These are phyloP conservation scores for Fraxinus albicans DNA, from an alignment of 305 asterid species.

Conservation along the genomic window DNA sequence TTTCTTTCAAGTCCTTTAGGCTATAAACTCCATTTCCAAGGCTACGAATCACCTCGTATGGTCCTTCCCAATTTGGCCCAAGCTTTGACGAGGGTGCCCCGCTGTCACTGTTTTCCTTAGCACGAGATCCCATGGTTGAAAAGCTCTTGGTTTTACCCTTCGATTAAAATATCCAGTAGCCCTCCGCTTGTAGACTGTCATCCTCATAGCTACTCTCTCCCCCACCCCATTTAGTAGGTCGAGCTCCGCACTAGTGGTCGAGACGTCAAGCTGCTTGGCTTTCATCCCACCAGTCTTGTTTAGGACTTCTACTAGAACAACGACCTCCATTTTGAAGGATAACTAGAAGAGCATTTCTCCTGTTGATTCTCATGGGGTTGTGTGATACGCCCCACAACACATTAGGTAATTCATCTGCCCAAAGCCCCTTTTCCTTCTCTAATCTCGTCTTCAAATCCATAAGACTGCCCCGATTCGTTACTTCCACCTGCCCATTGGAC, in stretches of 20 bases:
- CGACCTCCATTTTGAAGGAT: background rate
- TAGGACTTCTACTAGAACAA: background rate
- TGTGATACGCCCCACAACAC: background rate
- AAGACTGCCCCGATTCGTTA: too few relatives aligned
- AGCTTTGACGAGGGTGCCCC: too few relatives aligned
- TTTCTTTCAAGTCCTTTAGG: background rate
- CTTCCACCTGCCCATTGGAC: too few relatives aligned
- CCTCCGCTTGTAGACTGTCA: background rate
- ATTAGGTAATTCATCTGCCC: too few relatives aligned
- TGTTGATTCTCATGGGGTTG: background rate
- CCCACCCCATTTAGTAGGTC: background rate
- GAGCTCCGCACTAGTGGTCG: background rate
- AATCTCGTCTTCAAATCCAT: too few relatives aligned
- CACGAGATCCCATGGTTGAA: too few relatives aligned
- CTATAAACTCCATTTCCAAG: background rate
- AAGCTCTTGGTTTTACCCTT: too few relatives aligned
- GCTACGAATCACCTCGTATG: background rate
- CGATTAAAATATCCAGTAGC: too few relatives aligned
- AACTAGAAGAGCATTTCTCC: too few relatives aligned
- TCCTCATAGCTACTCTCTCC: background rate
- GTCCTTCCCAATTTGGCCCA: background rate
- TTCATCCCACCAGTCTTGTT: background rate
- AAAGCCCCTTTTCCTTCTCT: too few relatives aligned
- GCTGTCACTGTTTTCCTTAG: too few relatives aligned
- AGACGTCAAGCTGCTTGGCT: background rate